These are phyloP conservation scores for Elaeagnus macrophylla DNA, from an alignment of 306 rosid species.

Conservation along the genomic window DNA sequence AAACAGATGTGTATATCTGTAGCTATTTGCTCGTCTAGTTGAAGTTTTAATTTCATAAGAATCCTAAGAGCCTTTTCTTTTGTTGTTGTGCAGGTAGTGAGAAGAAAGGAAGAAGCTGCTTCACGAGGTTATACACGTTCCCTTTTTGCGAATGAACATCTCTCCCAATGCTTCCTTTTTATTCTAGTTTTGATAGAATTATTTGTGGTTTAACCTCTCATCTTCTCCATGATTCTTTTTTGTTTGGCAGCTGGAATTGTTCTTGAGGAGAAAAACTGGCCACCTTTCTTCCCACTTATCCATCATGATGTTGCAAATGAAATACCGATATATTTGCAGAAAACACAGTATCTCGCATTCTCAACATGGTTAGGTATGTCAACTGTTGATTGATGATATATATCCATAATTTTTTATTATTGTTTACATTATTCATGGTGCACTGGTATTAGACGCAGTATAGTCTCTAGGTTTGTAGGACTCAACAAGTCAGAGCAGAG, in stretches of 20 bases:
- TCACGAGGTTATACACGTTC: slow-evolving; percentile 56
- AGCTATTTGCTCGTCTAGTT: no score
- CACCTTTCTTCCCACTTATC: slow-evolving; percentile 90
- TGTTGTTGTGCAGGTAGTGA: slow-evolving; percentile 53
- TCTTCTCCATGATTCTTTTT: slow-evolving; percentile 14
- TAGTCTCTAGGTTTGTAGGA: neutral
- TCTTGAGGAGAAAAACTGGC: slow-evolving; percentile 95
- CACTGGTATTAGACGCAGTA: no score
- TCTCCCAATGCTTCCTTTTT: neutral
- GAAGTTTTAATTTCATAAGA: neutral
- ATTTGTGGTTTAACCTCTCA: slow-evolving; percentile 1
- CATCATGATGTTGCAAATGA: slow-evolving; percentile 95
- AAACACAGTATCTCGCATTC: slow-evolving; percentile 82
- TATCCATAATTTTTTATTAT: neutral
- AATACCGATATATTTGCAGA: slow-evolving; percentile 78
- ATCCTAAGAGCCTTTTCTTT: slow-evolving; percentile 13
- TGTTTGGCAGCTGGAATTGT: slow-evolving; percentile 85
- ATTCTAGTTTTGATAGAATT: neutral
- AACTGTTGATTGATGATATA: neutral
- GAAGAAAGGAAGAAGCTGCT: slow-evolving; percentile 81
- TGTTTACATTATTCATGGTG: neutral
- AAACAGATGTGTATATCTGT: neutral
- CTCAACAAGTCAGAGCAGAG: neutral
- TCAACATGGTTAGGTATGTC: slow-evolving; percentile 72
- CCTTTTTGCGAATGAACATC: slow-evolving; percentile 4